Conservation (phyloP, 1,284 basidiomycete species). For the Austropuccinia psidii region DNA sequence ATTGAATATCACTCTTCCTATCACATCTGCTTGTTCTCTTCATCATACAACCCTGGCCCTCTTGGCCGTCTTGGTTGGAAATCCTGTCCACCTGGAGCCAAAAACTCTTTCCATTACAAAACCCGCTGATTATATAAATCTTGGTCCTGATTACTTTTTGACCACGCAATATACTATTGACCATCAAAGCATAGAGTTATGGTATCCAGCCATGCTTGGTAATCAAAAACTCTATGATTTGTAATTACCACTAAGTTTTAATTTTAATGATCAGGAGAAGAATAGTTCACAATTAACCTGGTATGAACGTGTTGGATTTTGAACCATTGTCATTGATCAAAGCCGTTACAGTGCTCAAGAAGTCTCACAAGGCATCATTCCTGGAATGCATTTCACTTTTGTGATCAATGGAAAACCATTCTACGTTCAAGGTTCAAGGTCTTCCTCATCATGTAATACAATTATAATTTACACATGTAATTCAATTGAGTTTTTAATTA, state of each 20-base stretch:
- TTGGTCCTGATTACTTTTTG: constrained; percentile 36
- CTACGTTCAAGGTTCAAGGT: constrained; percentile 41
- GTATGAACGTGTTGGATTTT: constrained; percentile 40
- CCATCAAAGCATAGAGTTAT: constrained; percentile 39
- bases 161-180: constrained; percentile 38
- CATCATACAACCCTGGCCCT: constrained; percentile 27
- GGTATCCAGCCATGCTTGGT: constrained; percentile 42
- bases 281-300: constrained; percentile 22
- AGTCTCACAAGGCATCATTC: constrained; percentile 36
- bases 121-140: constrained; percentile 36
- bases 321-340: constrained; percentile 42
- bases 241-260: constrained; percentile 35
- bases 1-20: constrained; percentile 42
- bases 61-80: constrained; percentile 17
- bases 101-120: neutral
- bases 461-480: too few species aligned
- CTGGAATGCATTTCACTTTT: constrained; percentile 41
- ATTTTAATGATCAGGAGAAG: neutral
- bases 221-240: constrained; percentile 40
- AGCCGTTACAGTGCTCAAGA: constrained; percentile 37
- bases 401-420: constrained; percentile 40
- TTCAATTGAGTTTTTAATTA: too few species aligned
- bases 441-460: constrained; percentile 38
- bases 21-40: constrained; percentile 11
- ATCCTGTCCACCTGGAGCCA: constrained; percentile 15